Conservation (phyloP, 192 early-diverging fungal genomes). For the Rhizophagus sp. region DNA sequence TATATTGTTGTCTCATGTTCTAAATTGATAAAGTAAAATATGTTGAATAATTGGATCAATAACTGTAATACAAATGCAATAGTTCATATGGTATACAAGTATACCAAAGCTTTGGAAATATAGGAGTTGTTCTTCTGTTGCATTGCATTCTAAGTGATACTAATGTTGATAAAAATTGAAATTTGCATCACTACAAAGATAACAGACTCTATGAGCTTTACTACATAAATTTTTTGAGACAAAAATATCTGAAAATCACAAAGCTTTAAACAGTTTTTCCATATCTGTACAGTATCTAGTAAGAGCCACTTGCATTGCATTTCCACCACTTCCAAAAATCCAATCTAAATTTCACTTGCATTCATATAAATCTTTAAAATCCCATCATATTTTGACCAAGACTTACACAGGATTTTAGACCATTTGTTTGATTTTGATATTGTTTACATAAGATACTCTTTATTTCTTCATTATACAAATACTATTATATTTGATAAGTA, state of each 20-base stretch:
- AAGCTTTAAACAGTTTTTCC: constrained; percentile 31
- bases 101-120: too few species aligned
- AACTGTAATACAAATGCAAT: too few species aligned
- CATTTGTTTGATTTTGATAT: constrained; percentile 23
- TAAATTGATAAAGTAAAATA: too few species aligned
- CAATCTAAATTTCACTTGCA: constrained; percentile 24
- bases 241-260: constrained; percentile 28
- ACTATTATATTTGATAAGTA: background rate
- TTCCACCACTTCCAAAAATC: constrained; percentile 25
- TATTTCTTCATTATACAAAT: constrained; percentile 27
- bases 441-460: constrained; percentile 14
- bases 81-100: too few species aligned
- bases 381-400: constrained; percentile 29
- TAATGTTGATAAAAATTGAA: too few species aligned
- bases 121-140: too few species aligned
- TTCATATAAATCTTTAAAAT: constrained; percentile 32
- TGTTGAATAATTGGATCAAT: too few species aligned
- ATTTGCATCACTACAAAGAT: background rate
- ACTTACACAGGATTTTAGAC: constrained; percentile 9
- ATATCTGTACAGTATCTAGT: constrained; percentile 12
- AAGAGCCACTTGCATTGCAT: constrained; percentile 15
- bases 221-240: constrained; percentile 1
- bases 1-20: too few species aligned
- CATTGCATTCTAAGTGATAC: too few species aligned
- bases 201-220: constrained; percentile 6